Base-by-base conservation (phyloP, 202 grass and related monocot species). In the Saccharum hybrid region DNA sequence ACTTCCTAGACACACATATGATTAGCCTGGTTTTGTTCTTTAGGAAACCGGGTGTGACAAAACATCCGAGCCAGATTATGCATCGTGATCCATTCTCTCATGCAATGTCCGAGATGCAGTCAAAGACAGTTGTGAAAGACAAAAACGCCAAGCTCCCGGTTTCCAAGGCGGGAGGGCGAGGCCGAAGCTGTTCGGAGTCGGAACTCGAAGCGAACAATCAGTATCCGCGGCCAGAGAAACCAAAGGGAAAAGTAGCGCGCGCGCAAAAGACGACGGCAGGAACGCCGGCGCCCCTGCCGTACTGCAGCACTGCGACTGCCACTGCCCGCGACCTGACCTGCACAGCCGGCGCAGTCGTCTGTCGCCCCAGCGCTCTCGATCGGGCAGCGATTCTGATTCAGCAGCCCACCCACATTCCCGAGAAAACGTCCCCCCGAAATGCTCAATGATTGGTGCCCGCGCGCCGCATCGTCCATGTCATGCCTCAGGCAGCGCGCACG, bases 371-470 rank as follows among this genome's bases (percentile, higher is more conserved):
- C 49, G 48, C 23, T 72, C 37, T 72, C 37, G 73, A 51, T 77
- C 59, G 66, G 46, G 21, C 57, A 9, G 2, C n/a, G n/a, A n/a
- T n/a, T 52, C 45, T 48, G 46, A 49, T 49, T 49, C 46, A 48
- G 43, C 41, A 49, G 45, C 79, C 28, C 60, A 0, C 13, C 8
- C 45, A 7, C 71, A 11, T 66, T 63, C 66, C 88, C 73, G 15
- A 86, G 46, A 71, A 78, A 86, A 62, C 83, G 30, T 10, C 13
- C 26, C 57, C n/a, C 65, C 48, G 54, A 77, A 66, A 81, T 34
- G 68, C 74, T 13, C 75, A 87, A 90, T 90, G 80, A 90, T 86
- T 87, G 75, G 75, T 46, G 68, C 18, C 78, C 3, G 48, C 42
- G 34, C 48, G 40, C 83, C 39, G 68, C 75, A 18, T 62, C n/a